These are phyloP conservation scores for Pseudoneurospora amorphoporcata DNA, from an alignment of 495 filamentous ascomycete genomes.

Conservation along the genomic window DNA sequence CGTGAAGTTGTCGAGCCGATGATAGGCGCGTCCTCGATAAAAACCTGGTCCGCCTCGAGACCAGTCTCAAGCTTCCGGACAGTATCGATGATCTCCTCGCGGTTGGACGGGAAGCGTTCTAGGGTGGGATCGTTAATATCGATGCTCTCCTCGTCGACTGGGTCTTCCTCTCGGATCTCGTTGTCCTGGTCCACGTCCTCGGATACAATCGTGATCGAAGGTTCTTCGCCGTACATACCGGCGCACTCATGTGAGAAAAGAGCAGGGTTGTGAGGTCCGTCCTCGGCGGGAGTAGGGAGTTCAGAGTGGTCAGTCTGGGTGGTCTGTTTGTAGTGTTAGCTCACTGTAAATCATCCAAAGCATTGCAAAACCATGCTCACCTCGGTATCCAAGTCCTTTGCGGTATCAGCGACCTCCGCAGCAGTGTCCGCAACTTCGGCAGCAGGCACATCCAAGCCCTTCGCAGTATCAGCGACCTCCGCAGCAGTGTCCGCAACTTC, in stretches of 20 bases:
- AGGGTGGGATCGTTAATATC: constrained; percentile 42
- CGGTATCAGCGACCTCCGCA: constrained; percentile 38
- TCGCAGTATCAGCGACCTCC: constrained; percentile 12
- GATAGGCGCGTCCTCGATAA: constrained; percentile 28
- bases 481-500: constrained; percentile 28
- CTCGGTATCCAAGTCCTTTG: constrained; percentile 19
- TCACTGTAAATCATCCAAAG: neutral
- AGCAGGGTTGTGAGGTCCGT: constrained; percentile 20
- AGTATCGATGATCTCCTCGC: constrained; percentile 34
- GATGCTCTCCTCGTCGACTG: constrained; percentile 14
- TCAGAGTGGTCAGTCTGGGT: neutral
- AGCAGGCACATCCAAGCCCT: constrained; percentile 16
- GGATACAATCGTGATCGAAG: constrained; percentile 2
- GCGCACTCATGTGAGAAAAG: constrained; percentile 39
- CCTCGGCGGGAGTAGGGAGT: constrained; percentile 2
- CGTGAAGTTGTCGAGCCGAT: constrained; percentile 9
- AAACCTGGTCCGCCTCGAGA: constrained; percentile 33
- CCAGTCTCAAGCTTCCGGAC: constrained; percentile 35
- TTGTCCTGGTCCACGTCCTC: constrained; percentile 4
- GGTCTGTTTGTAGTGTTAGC: neutral
- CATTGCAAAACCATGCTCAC: neutral
- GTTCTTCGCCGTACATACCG: constrained; percentile 19
- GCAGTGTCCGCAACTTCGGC: constrained; percentile 31
- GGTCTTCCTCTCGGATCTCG: neutral
- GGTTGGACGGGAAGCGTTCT: constrained; percentile 40